Percentiles rank a stretch among this genome's conserved stretches.
phyloP scores from a whole-genome alignment of 108 stramenopile genomes.

The Cyclotella sp. region DNA sequence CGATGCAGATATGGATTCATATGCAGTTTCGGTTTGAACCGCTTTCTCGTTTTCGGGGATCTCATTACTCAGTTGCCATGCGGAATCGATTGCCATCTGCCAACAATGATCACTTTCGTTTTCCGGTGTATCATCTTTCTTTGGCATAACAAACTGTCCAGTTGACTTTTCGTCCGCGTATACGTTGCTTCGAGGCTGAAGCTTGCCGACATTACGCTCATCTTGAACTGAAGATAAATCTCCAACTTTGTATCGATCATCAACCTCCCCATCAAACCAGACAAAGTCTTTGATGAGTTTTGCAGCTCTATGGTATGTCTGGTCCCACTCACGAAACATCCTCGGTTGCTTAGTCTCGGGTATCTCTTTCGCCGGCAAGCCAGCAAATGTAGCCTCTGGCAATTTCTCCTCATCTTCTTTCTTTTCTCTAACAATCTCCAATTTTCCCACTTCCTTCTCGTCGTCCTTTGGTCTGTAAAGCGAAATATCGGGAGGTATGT shows the following conservation, averaged over 20 bases:
- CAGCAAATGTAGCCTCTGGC: conserved; percentile 4
- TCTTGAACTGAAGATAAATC: background rate
- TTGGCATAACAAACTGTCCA: background rate
- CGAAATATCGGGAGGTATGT: conserved; percentile 9
- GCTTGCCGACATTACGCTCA: background rate
- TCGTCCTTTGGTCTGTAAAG: background rate
- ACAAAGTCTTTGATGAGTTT: background rate
- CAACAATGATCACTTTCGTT: background rate
- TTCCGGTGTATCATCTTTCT: background rate
- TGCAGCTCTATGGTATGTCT: background rate
- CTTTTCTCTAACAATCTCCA: background rate
- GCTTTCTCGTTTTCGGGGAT: background rate
- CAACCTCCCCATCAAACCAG: background rate
- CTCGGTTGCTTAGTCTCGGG: background rate
- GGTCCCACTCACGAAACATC: conserved; percentile 10
- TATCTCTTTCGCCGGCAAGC: background rate
- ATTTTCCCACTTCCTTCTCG: conserved; percentile 13
- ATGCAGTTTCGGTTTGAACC: background rate
- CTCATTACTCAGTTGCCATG: conserved; percentile 1
- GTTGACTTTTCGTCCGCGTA: background rate
- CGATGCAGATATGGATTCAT: background rate
- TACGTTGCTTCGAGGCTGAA: background rate
- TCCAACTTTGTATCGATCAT: background rate
- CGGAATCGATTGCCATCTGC: conserved; percentile 7
- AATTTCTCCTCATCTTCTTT: conserved; percentile 6